phyloP scores from a whole-genome alignment of 164 flowering plant genomes.

The Tinospora cordifolia region DNA sequence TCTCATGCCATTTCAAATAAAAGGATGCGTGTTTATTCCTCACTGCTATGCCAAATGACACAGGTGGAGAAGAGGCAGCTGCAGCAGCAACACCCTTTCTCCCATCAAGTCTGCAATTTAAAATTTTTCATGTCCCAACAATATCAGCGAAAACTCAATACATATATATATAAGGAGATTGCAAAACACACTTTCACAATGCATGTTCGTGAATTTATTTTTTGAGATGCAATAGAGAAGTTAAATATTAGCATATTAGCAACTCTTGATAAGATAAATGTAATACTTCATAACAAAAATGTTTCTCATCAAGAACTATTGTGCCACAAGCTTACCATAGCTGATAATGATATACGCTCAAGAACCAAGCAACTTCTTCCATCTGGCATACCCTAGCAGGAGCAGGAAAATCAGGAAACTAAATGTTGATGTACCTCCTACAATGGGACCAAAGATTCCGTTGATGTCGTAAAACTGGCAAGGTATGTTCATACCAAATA shows the following conservation, averaged over 20 bases:
- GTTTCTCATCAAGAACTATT: not conserved
- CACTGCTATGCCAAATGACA: not conserved
- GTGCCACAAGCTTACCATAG: not conserved
- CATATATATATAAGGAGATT: too few relatives aligned
- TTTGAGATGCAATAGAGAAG: too few relatives aligned
- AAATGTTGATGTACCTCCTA: slow-evolving; percentile 35
- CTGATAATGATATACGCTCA: slow-evolving; percentile 13
- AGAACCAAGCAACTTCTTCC: slow-evolving; percentile 90
- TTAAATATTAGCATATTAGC: too few relatives aligned
- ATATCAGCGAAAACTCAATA: not conserved
- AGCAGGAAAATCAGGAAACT: slow-evolving; percentile 61
- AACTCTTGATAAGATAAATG: not conserved
- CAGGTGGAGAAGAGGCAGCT: not conserved
- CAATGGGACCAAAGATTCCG: slow-evolving; percentile 52
- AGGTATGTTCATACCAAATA: slow-evolving; percentile 92
- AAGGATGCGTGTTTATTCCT: not conserved
- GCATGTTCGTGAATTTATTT: not conserved
- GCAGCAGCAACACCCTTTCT: not conserved
- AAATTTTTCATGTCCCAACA: not conserved
- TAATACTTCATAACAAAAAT: not conserved
- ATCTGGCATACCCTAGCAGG: slow-evolving; percentile 74
- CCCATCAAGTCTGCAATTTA: not conserved
- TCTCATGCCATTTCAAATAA: not conserved
- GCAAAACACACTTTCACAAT: not conserved
- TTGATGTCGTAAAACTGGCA: slow-evolving; percentile 35